Conservation (phyloP, 169 alveolate genomes). For the Ichthyophthirius multifiliis region DNA sequence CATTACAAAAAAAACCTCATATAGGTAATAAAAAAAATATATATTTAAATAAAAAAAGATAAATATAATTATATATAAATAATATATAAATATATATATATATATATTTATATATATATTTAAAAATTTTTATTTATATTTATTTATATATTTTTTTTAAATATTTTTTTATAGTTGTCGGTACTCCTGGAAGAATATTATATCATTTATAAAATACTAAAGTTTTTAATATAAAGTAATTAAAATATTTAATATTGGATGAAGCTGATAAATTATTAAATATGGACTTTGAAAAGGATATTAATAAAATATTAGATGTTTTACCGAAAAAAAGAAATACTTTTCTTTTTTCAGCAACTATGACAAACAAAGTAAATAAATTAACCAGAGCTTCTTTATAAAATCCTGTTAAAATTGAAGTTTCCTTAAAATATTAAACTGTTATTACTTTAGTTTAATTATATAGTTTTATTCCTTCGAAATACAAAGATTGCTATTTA, state of each 20-base stretch:
- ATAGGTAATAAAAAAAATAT: constrained; percentile 46
- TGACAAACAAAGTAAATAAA: constrained; percentile 97
- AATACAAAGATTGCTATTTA: constrained; percentile 93
- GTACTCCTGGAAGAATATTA: constrained; percentile 99
- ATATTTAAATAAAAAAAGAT: not conserved
- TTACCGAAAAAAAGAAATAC: constrained; percentile 94
- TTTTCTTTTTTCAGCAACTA: constrained; percentile 98
- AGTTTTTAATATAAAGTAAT: constrained; percentile 92
- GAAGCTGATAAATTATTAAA: constrained; percentile 96
- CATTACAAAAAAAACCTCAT: constrained; percentile 96
- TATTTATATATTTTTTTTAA: not conserved
- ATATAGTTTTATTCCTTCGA: constrained; percentile 93
- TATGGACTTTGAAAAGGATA: constrained; percentile 97
- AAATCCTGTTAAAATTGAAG: constrained; percentile 94
- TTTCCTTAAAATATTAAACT: constrained; percentile 60
- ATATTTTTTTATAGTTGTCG: constrained; percentile 72
- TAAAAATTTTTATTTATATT: not conserved
- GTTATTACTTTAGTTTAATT: constrained; percentile 90
- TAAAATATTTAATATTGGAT: constrained; percentile 92
- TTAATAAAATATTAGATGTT: constrained; percentile 91
- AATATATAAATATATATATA: not conserved
- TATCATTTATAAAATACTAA: constrained; percentile 98
- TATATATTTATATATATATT: not conserved
- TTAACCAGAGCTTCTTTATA: constrained; percentile 95
- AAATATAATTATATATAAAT: not conserved